These are phyloP conservation scores for Solanum lycopersicoides DNA, from an alignment of 257 asterid genomes.

Conservation along the genomic window DNA sequence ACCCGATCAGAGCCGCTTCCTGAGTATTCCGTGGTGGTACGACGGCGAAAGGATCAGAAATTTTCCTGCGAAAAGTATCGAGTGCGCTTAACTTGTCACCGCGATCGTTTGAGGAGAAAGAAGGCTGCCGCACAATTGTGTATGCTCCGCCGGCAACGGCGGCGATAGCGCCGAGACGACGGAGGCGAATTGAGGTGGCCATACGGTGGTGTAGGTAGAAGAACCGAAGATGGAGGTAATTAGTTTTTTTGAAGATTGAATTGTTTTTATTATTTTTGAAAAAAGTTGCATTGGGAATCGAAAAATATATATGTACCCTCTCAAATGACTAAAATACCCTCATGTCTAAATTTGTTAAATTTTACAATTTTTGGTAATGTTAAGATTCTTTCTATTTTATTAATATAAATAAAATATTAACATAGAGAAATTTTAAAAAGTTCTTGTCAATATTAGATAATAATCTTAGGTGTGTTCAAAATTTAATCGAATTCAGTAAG, in stretches of 20 bases:
- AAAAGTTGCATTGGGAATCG: constrained; percentile 17
- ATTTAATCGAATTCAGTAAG: not conserved
- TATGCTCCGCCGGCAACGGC: constrained; percentile 54
- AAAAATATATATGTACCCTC: not conserved
- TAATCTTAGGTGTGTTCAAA: not conserved
- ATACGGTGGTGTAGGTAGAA: constrained; percentile 5
- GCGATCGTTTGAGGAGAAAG: constrained; percentile 59
- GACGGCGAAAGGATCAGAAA: constrained; percentile 49
- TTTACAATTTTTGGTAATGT: not conserved
- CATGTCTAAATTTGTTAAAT: not conserved
- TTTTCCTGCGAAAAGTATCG: constrained; percentile 28
- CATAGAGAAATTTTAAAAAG: too few relatives aligned
- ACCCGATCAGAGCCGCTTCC: constrained; percentile 64
- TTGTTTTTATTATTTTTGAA: not conserved
- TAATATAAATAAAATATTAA: too few relatives aligned
- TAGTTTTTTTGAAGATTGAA: constrained; percentile 20
- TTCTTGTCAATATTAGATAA: not conserved
- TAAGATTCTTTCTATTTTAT: not conserved
- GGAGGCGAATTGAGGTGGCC: constrained; percentile 69
- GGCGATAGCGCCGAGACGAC: constrained; percentile 64
- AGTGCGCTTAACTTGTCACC: constrained; percentile 23
- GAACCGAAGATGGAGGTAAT: not conserved
- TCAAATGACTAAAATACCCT: not conserved
- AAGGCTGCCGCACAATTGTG: constrained; percentile 34
- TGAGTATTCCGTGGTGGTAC: constrained; percentile 62